Evolutionary conservation across 345 rosid genomes (phyloP), one percentile per base, ranked within the genome.

Genomic region (Cardamine occulta): DNA sequence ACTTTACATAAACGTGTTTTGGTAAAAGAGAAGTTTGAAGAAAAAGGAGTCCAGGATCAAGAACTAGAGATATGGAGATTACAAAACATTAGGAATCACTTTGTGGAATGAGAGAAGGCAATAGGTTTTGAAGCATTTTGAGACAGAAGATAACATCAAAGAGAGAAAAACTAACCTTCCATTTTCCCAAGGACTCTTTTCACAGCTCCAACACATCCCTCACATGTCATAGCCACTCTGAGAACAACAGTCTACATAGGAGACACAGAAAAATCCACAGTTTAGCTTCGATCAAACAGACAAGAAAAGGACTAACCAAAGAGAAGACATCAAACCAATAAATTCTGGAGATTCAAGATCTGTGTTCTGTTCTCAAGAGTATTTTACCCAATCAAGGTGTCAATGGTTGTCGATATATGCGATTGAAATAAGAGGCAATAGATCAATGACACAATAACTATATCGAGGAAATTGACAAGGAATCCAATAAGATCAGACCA

Each of bases 201-300:
- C 67, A 94, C 97, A 65, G 97, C 92, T 49, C 97, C 97, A 18
- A 80, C 85, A 32, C 97, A 91, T 75, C 95, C 97, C 56, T 85
- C 81, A 6, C 96, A 94, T 51, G 95, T 80, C 98, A 94, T 94
- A 8, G 85, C 91, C 67, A 91, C 98, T 81, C 86, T 90, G 49
- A 94, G 92, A 64, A 89, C 95, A 72, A 86, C 92, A 6, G 91
- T 91, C 96, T 94, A 72, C 48, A 58, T 26, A 13, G 4, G 11
- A n/a, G 28, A 63, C 19, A 29, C 53, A 28, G 2, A 6, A 28
- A 21, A 18, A 21, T 5, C 24, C 47, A 55, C 28, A 74, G 52
- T 39, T 66, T 57, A 74, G 24, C 40, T 31, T 42, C 8, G 7
- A 32, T 66, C 51, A 59, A 58, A 47, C 15, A n/a, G 47, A 31